These are phyloP conservation scores for Monascus ruber DNA, from an alignment of 2,329 filamentous ascomycete species.

Conservation along the genomic window DNA sequence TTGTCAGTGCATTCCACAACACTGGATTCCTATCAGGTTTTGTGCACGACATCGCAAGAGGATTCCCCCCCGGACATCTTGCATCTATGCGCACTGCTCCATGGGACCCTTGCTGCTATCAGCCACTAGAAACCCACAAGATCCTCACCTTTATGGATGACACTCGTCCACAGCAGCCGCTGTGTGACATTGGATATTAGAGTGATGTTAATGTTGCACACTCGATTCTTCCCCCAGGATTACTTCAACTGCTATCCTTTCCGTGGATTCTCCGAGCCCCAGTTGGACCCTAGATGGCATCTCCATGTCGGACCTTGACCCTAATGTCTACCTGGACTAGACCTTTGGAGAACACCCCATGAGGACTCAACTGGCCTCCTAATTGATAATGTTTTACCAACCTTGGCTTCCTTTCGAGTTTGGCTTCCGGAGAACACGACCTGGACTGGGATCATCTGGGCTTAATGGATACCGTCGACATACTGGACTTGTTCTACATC, in stretches of 20 bases:
- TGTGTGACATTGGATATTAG: neutral
- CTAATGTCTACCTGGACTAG: no score
- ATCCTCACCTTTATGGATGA: constrained; percentile 12
- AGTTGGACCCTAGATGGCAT: neutral
- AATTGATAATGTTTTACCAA: no score
- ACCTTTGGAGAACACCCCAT: no score
- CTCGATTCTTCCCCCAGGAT: neutral
- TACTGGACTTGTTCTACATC: no score
- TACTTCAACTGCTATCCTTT: neutral
- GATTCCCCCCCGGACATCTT: constrained; percentile 10
- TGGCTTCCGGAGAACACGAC: no score
- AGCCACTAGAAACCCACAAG: constrained; percentile 9
- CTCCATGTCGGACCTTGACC: neutral
- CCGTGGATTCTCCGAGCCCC: neutral
- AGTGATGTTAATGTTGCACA: constrained; percentile 2
- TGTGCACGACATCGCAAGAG: neutral
- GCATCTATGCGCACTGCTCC: constrained; percentile 7
- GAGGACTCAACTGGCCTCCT: no score
- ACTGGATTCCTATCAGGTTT: neutral
- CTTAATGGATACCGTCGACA: no score
- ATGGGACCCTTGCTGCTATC: constrained; percentile 8
- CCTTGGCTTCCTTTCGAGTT: no score
- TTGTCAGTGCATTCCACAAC: constrained; percentile 1
- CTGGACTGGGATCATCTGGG: no score
- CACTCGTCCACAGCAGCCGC: constrained; percentile 1